Base-by-base conservation (phyloP, 495 filamentous ascomycete species). In the Penicillium steckii region DNA sequence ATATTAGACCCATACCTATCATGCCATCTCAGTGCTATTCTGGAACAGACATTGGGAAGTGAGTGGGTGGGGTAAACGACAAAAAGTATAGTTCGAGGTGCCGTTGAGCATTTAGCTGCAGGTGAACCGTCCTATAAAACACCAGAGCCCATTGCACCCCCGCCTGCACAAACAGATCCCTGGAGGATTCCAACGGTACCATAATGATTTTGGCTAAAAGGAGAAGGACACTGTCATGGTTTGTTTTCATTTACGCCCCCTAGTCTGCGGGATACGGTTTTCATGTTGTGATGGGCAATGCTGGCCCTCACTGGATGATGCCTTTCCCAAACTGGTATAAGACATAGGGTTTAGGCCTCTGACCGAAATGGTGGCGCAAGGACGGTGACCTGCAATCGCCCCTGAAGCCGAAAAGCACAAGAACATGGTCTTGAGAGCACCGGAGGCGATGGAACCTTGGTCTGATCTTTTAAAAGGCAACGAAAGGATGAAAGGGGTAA, bases 361-460 rank as follows among this genome's bases (percentile, higher is more conserved):
- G 26, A 12, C 48, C 40, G 38, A 51, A 27, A n/a, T 46, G 23
- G 47, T 50, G 47, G 47, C 47, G 47, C 22, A 50, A 19, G 46
- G 46, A 30, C 46, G 52, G 44, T 55, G 52, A 49, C 45, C 44
- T 33, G 19, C 17, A 41, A 5, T n/a, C 44, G 19, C 22, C 44
- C 38, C 29, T 44, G 40, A 29, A 27, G 30, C 24, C 24, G n/a
- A 37, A 30, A 47, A 49, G 40, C 52, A 38, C 52, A 41, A 45
- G 44, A 40, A 49, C 46, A 45, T 21, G 12, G 41, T 30, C 35
- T 19, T 35, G 22, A 23, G 40, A 32, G 38, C 19, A 7, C 40
- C 45, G 52, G 46, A 55, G 35, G 32, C 23, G 22, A 55, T 49
- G 40, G 52, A 49, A 55, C 52, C 30, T 24, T 15, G 40, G 10